These are phyloP conservation scores for Suillus lakei DNA, from an alignment of 768 basidiomycete species.

Conservation along the genomic window DNA sequence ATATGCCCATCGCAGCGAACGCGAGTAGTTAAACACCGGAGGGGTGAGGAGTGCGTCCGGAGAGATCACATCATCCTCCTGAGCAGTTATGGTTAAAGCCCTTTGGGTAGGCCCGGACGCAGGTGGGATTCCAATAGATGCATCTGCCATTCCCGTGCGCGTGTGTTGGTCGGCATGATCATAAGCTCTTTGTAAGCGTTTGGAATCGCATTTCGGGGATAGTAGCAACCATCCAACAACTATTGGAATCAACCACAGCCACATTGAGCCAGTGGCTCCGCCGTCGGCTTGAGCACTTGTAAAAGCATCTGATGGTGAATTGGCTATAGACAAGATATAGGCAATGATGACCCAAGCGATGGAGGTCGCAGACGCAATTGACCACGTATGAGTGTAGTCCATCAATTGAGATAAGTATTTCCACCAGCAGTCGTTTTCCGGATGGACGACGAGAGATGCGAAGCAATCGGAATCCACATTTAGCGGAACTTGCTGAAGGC, in stretches of 20 bases:
- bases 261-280: constrained; percentile 29
- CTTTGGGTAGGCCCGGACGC: background rate
- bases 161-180: constrained; percentile 29
- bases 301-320: constrained; percentile 19
- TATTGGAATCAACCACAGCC: constrained; percentile 42
- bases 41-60: constrained; percentile 5
- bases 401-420: constrained; percentile 29
- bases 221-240: constrained; percentile 40
- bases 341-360: constrained; percentile 41
- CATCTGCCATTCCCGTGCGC: background rate
- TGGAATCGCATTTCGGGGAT: constrained; percentile 38
- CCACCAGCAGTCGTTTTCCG: constrained; percentile 44
- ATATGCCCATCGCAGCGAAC: background rate
- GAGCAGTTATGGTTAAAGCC: background rate
- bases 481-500: constrained; percentile 44
- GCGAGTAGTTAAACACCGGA: constrained; percentile 8
- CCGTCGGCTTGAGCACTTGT: background rate
- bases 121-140: background rate
- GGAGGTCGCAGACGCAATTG: constrained; percentile 34
- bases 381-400: constrained; percentile 39
- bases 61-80: background rate
- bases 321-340: constrained; percentile 38
- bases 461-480: constrained; percentile 30
- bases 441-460: constrained; percentile 40
- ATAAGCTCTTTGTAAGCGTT: constrained; percentile 29